Base-by-base conservation (phyloP, 2,329 filamentous ascomycete genomes). In the Truncatella angustata region DNA sequence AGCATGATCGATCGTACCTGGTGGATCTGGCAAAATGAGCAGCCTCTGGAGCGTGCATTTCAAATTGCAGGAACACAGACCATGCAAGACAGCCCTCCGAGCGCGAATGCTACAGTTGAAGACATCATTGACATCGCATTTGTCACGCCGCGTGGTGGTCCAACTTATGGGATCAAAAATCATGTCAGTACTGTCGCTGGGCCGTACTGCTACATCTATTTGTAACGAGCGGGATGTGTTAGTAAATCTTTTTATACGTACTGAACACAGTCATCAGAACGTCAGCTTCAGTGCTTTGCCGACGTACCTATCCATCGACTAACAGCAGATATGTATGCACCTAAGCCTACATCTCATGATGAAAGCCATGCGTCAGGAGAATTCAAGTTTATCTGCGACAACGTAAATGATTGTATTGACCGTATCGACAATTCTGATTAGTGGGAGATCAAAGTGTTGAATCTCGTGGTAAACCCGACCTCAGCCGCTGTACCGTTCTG, bases 11-110 rank as follows among this genome's bases (percentile, higher is more conserved):
- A 63, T 16, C 49, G 61, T 10, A 57, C 58, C 1, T 63, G 60
- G 60, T 61, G 58, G 56, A 60, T 62, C 11, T 62, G 61, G 61
- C 61, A 63, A 51, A 58, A 57, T 30, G 55, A 58, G 40, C 54
- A 59, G 30, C 56, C 55, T 3, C 54, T 54, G 2, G 50, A 53
- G 40, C 47, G 61, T 16, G 43, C 55, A 18, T 56, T 57, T 21
- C 51, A 55, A 20, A 52, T 63, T 39, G 54, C 51, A 14, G 58
- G 62, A 3, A 58, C 60, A 6, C 59, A 60, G 30, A 61, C 61
- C 14, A 42, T 61, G 9, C 10, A 54, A 5, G 56, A 61, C 45
- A 50, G 24, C 3, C 61, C 61, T 7, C 50, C 61, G 4, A 59
- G 57, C 30, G 30, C 53, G 16, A 52, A 62, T 24, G 58, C 53